Evolutionary conservation across 2,329 filamentous ascomycete genomes (phyloP), one percentile per base, ranked within the genome.

Genomic region (Phoma sp.): DNA sequence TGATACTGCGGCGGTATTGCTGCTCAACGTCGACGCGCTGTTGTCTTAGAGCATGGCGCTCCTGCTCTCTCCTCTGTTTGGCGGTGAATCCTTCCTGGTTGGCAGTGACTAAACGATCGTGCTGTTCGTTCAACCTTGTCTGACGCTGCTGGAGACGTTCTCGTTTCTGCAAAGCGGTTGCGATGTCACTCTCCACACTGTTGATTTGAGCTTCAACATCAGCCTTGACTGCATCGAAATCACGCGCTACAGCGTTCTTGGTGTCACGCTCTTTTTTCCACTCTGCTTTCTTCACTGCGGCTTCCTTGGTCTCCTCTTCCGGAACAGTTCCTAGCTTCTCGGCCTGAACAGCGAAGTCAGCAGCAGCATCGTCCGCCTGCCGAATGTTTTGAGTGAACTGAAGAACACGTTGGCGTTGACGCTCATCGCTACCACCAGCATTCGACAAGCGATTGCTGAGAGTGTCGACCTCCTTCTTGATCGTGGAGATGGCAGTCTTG

Each of bases 361-460:
- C 75, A 27, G 82, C 80, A 29, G 87, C 86, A 64, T 87, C 85
- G 62, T 88, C 85, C 4, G 85, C 85, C 70, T 87, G 89, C 52
- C 86, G 85, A 74, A 89, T 88, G 70, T 89, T 88, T 51, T 89
- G 89, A 52, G 84, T 86, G 69, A 90, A 87, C 72, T 93, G 90
- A 58, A 87, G 83, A 40, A 90, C 85, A 72, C 91, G 89, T 69
- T 91, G 88, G 61, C 85, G 83, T 64, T 88, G 83, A 69, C 89
- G 88, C 67, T 93, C 90, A 72, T 93, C 90, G 62, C 86, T 87
- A 55, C 87, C 87, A 58, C 89, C 89, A 32, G 88, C 76, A 45
- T 77, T 88, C 52, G 86, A 81, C 40, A 91, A 83, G 60, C 87
- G 86, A 55, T 82, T 82, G 55, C 84, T 83, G 33, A 90, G 80